Base-by-base conservation (phyloP, 441 rosid genomes). In the Adansonia gregorii region DNA sequence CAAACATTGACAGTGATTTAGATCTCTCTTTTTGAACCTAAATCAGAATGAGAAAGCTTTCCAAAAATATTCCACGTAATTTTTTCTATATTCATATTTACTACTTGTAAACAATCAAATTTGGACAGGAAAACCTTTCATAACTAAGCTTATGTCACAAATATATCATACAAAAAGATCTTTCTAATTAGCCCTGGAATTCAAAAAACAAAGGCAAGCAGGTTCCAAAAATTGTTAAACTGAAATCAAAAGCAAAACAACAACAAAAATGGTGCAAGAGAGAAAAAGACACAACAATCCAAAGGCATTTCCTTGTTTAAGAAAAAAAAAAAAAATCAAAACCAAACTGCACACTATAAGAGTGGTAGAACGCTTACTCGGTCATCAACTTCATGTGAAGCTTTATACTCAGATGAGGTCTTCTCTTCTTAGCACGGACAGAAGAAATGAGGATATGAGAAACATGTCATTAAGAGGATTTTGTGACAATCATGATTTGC, bases 21-120 rank as follows among this genome's bases (percentile, higher is more conserved):
- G 85, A 81, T 66, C 98, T 88, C 87, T 87, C 94, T 85, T 84
- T 86, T 79, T 92, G 88, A 79, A 91, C 90, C 97, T 92, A 69
- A 12, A 74, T 67, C 64, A 48, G 70, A 70, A 19, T 17, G 41
- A 75, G 58, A 22, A 49, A 72, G 67, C 70, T 52, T 73, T 43
- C 68, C 59, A 74, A 75, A 71, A 60, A 41, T 49, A 64, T 51
- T 72, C 69, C 76, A 31, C 8, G 56, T 46, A 11, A 14, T 66
- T 27, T 27, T 65, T 63, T 60, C 75, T 60, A 17, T 12, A 27
- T 14, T 31, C 24, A 6, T 61, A n/a, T 27, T 27, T 24, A 63
- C 46, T 11, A 61, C 56, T 74, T 24, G 55, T 19, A 51, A 75
- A 51, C 51, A 35, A 51, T 14, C 31, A 51, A 41, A 75, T 35